A percentile compares a stretch with the other conserved stretches of the same genome.
These are phyloP conservation scores for Achlya hypogyna DNA, from an alignment of 352 stramenopile genomes.

Conservation along the genomic window DNA sequence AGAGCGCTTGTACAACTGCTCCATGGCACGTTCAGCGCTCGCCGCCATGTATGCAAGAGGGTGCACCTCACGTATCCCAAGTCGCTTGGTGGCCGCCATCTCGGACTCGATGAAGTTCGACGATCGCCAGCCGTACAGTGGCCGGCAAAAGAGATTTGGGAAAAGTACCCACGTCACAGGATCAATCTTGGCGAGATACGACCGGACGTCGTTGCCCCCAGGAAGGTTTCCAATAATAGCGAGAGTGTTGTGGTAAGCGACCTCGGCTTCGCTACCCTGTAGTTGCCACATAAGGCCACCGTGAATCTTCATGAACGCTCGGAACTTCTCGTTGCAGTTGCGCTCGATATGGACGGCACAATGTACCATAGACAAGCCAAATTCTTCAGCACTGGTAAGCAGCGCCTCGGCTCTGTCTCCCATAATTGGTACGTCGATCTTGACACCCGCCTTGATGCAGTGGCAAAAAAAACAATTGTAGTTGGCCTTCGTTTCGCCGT, in stretches of 20 bases:
- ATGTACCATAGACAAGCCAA: not conserved
- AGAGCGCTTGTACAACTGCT: not conserved
- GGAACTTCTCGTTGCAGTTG: not conserved
- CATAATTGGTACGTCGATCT: not conserved
- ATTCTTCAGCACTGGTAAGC: not conserved
- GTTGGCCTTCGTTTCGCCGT: not conserved
- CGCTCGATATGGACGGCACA: not conserved
- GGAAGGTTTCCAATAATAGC: not conserved
- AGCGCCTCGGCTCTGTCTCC: not conserved
- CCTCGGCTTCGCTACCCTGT: not conserved
- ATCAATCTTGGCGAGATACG: not conserved
- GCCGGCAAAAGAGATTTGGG: not conserved
- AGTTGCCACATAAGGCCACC: not conserved
- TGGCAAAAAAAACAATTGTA: too few species aligned
- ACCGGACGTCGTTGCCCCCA: not conserved
- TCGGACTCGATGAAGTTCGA: not conserved
- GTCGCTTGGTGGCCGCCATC: not conserved
- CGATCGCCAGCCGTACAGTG: not conserved
- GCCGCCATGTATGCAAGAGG: not conserved
- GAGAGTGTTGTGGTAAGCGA: not conserved
- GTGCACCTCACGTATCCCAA: not conserved
- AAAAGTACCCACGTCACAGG: not conserved
- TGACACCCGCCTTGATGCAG: not conserved
- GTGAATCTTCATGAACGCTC: not conserved
- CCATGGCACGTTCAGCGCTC: not conserved